A percentile compares a stretch with the other conserved stretches of the same genome.
Evolutionary conservation across 2,329 filamentous ascomycete species (phyloP).

Genomic region (Balansia obtecta): DNA sequence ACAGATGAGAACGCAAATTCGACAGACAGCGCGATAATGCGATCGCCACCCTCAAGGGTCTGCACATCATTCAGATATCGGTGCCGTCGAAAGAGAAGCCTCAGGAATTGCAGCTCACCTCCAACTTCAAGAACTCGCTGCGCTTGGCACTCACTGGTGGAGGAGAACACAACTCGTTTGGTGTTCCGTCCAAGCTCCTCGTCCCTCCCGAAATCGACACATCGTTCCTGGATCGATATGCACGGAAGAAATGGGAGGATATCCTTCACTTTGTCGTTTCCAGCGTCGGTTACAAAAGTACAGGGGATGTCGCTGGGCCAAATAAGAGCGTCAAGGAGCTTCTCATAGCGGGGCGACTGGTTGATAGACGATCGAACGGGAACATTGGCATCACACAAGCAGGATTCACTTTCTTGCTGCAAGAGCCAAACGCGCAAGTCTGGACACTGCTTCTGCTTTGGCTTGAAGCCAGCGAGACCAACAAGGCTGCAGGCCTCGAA

Average conservation of each 20-base stretch:
- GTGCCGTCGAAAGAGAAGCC: conserved; percentile 47
- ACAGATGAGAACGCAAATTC: not conserved
- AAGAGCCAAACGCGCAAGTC: conserved; percentile 92
- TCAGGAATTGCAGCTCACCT: conserved; percentile 63
- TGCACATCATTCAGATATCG: conserved; percentile 73
- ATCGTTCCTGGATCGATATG: conserved; percentile 69
- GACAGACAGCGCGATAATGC: conserved; percentile 70
- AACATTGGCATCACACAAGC: conserved; percentile 77
- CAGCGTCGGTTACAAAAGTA: conserved; percentile 45
- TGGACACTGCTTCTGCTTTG: conserved; percentile 93
- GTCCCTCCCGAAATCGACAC: conserved; percentile 53
- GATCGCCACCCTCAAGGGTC: conserved; percentile 63
- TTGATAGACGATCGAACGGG: conserved; percentile 50
- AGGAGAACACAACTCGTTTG: conserved; percentile 78
- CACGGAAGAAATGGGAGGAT: conserved; percentile 84
- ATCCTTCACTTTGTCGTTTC: conserved; percentile 93
- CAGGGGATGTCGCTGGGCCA: conserved; percentile 37
- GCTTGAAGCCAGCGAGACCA: conserved; percentile 64
- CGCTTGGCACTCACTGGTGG: conserved; percentile 80
- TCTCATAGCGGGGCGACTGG: conserved; percentile 67
- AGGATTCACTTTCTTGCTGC: conserved; percentile 87
- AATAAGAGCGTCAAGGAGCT: conserved; percentile 76
- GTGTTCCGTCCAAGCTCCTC: conserved; percentile 61
- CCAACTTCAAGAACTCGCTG: conserved; percentile 73
- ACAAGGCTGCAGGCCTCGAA: conserved; percentile 54